Evolutionary conservation across 2,329 filamentous ascomycete genomes (phyloP), one percentile per base, ranked within the genome.

Genomic region (Colletotrichum abscissum): DNA sequence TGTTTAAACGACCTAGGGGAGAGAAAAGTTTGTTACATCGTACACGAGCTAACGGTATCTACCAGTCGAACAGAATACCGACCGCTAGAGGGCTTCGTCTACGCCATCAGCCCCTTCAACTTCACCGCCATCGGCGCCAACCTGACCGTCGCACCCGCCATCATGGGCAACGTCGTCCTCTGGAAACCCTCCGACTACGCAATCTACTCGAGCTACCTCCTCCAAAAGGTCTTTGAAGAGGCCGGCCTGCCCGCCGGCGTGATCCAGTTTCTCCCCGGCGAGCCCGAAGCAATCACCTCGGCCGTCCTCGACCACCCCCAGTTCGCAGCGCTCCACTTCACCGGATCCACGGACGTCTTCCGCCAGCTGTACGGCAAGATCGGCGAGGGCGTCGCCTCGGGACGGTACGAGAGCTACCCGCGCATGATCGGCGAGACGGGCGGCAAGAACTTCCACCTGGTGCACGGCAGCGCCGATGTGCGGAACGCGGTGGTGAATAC

Each of bases 181-280:
- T 98, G 95, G 95, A 98, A 98, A 88, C 95, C 95, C n/a, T 97
- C 94, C 16, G 94, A 96, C 77, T 92, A 88, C n/a, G 94, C 95
- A 46, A 93, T 98, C 75, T 93, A 93, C n/a, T 95, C 94, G 75
- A 97, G 95, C 87, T 97, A 93, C 91, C 87, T 98, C 69, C 87
- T 98, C 58, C 95, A 98, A 87, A 89, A 95, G 81, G 97, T 98
- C 81, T 89, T 98, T n/a, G 86, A 97, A 26, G 96, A 98, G 86
- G 95, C 96, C 35, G 96, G 96, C 56, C 90, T 98, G 65, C 96
- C 95, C 52, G 90, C 91, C 78, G 92, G 95, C 77, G 96, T 98
- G 65, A 95, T 98, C 76, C 96, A 98, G 84, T 98, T 98, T 81
- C 90, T 98, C 12, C 95, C 95, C 4, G 96, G 96, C 70, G 92